These are phyloP conservation scores for Geotrichum histeridarum DNA, from an alignment of 1,139 yeast genomes.

Conservation along the genomic window DNA sequence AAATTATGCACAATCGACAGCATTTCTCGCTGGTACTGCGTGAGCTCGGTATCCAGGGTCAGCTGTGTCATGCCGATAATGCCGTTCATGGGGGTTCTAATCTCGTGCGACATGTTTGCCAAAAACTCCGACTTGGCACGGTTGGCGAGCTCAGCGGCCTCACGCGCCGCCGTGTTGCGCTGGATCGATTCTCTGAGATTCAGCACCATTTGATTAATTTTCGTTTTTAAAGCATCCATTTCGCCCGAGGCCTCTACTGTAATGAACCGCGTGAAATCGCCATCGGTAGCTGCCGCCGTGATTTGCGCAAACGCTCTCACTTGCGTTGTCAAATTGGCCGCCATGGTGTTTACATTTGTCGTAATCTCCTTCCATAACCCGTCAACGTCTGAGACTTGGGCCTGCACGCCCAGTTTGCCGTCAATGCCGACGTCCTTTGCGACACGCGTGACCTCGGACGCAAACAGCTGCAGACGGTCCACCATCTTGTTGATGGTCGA, in stretches of 20 bases:
- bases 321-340: conserved; percentile 82
- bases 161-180: conserved; percentile 87
- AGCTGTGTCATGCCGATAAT: conserved; percentile 89
- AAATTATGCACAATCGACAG: conserved; percentile 77
- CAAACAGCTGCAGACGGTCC: conserved; percentile 81
- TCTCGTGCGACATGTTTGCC: conserved; percentile 89
- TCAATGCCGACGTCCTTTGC: conserved; percentile 92
- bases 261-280: conserved; percentile 82
- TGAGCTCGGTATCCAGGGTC: conserved; percentile 77
- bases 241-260: conserved; percentile 91
- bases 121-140: conserved; percentile 83
- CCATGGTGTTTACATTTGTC: conserved; percentile 91
- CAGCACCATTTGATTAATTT: conserved; percentile 87
- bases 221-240: conserved; percentile 87
- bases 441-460: conserved; percentile 84
- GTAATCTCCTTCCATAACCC: conserved; percentile 91
- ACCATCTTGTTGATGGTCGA: conserved; percentile 86
- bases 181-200: conserved; percentile 83
- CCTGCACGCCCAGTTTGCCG: conserved; percentile 87
- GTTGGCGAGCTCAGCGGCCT: conserved; percentile 87
- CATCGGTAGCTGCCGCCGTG: conserved; percentile 91
- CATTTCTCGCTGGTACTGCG: conserved; percentile 88
- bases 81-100: conserved; percentile 89
- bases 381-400: conserved; percentile 84
- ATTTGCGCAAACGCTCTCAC: conserved; percentile 91